phyloP scores from a whole-genome alignment of 1,284 basidiomycete species.

The Ustilago bromivora region DNA sequence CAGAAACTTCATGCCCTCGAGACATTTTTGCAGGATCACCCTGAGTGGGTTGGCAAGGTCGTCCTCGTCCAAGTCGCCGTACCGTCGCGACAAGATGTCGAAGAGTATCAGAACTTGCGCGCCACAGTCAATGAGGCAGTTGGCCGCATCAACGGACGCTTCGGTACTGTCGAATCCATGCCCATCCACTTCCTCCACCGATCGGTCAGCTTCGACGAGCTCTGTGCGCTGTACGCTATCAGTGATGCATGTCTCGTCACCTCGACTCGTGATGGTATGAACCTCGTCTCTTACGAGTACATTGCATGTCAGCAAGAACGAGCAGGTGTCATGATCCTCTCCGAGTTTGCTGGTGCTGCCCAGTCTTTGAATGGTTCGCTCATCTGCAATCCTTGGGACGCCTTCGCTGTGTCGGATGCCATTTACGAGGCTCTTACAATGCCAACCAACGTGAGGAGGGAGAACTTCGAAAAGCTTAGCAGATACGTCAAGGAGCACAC shows the following conservation, averaged over 20 bases:
- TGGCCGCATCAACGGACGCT: slow-evolving; percentile 96
- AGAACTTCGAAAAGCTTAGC: slow-evolving; percentile 94
- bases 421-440: slow-evolving; percentile 94
- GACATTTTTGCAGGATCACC: slow-evolving; percentile 94
- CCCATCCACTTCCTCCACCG: slow-evolving; percentile 95
- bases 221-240: slow-evolving; percentile 94
- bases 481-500: slow-evolving; percentile 72
- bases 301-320: slow-evolving; percentile 92
- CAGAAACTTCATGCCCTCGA: slow-evolving; percentile 97
- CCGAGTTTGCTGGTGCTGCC: slow-evolving; percentile 97
- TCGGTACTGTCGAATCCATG: slow-evolving; percentile 98
- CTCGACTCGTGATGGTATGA: slow-evolving; percentile 97
- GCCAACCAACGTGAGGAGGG: slow-evolving; percentile 80
- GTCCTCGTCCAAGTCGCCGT: slow-evolving; percentile 97
- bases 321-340: slow-evolving; percentile 96
- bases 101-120: slow-evolving; percentile 97
- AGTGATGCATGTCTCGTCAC: slow-evolving; percentile 96
- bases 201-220: slow-evolving; percentile 89
- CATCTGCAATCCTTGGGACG: slow-evolving; percentile 71
- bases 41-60: slow-evolving; percentile 99
- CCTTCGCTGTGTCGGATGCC: slow-evolving; percentile 91
- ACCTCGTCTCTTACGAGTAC: slow-evolving; percentile 99
- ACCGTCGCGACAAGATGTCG: slow-evolving; percentile 96
- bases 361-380: slow-evolving; percentile 73
- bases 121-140: slow-evolving; percentile 97